Conservation (phyloP, 1,139 yeast species). For the Candida tunisiensis region DNA sequence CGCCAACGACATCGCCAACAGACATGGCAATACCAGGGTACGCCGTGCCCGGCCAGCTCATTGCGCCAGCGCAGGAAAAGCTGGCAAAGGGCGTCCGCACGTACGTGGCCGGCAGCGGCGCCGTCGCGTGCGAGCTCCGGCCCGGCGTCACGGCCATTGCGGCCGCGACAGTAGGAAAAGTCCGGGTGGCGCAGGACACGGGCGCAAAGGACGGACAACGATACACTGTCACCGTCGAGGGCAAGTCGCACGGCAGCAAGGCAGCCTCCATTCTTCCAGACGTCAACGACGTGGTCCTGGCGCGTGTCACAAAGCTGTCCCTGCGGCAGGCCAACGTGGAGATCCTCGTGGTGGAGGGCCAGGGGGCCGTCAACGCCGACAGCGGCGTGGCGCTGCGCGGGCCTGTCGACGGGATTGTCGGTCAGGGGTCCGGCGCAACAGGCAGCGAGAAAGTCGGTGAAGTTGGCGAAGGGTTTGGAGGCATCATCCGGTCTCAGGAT, state of each 20-base stretch:
- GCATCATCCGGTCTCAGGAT: slow-evolving; percentile 76
- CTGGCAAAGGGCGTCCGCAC: slow-evolving; percentile 17
- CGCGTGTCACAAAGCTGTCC: slow-evolving; percentile 51
- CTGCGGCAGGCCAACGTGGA: slow-evolving; percentile 67
- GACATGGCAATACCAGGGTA: slow-evolving; percentile 21
- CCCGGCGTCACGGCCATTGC: slow-evolving; percentile 28
- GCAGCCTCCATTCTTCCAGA: slow-evolving; percentile 40
- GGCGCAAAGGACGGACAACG: slow-evolving; percentile 2
- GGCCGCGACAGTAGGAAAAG: slow-evolving; percentile 52
- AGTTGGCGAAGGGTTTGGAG: slow-evolving; percentile 83
- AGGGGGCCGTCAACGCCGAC: slow-evolving; percentile 41
- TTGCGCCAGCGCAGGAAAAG: slow-evolving; percentile 27
- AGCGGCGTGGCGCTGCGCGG: slow-evolving; percentile 56
- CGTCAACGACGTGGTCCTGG: slow-evolving; percentile 73
- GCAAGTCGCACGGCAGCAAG: slow-evolving; percentile 18
- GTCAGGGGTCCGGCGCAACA: slow-evolving; percentile 22
- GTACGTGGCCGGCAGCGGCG: slow-evolving; percentile 34
- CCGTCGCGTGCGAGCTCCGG: slow-evolving; percentile 8
- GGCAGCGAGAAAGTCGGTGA: slow-evolving; percentile 36
- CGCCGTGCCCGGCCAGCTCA: slow-evolving; percentile 68
- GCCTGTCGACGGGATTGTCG: slow-evolving; percentile 15
- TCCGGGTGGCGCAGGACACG: slow-evolving; percentile 18
- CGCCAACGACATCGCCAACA: too few relatives aligned
- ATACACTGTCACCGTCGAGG: slow-evolving; percentile 20
- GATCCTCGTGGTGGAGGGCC: slow-evolving; percentile 61